These are phyloP conservation scores for Solanum aculeatissimum DNA, from an alignment of 305 asterid genomes.

Conservation along the genomic window DNA sequence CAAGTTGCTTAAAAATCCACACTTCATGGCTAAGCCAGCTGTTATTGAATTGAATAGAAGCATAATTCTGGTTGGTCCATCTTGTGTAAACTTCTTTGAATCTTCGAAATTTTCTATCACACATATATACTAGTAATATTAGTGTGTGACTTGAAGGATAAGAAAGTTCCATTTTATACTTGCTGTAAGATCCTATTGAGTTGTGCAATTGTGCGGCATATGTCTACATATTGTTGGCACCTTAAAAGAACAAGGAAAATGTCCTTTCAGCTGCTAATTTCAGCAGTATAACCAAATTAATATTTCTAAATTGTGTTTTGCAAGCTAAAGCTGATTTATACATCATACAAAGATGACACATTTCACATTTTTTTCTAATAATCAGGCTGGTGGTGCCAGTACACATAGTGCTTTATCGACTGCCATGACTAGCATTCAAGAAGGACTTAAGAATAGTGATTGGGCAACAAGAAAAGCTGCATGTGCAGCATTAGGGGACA, in stretches of 20 bases:
- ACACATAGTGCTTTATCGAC: conserved; percentile 45
- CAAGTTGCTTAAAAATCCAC: conserved; percentile 83
- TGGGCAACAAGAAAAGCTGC: conserved; percentile 96
- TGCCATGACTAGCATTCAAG: conserved; percentile 81
- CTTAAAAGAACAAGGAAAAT: not conserved
- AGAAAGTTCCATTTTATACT: not conserved
- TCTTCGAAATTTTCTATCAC: not conserved
- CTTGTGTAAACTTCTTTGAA: not conserved
- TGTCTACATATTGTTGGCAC: not conserved
- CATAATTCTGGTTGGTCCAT: conserved; percentile 63
- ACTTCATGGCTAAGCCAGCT: conserved; percentile 96
- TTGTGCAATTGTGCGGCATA: not conserved
- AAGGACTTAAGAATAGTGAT: conserved; percentile 68
- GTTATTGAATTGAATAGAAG: conserved; percentile 85
- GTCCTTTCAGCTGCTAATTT: not conserved
- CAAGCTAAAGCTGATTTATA: not conserved
- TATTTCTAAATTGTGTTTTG: not conserved
- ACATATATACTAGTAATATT: not conserved
- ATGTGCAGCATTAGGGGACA: conserved; percentile 71
- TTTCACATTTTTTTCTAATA: not conserved
- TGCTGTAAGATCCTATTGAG: not conserved
- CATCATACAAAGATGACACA: not conserved
- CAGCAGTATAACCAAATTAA: not conserved
- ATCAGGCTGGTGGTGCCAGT: conserved; percentile 91
- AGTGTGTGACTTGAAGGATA: not conserved